Percentiles rank a stretch among this genome's conserved stretches.
These are phyloP conservation scores for Quercus tomentella DNA, from an alignment of 331 rosid species.

Conservation along the genomic window DNA sequence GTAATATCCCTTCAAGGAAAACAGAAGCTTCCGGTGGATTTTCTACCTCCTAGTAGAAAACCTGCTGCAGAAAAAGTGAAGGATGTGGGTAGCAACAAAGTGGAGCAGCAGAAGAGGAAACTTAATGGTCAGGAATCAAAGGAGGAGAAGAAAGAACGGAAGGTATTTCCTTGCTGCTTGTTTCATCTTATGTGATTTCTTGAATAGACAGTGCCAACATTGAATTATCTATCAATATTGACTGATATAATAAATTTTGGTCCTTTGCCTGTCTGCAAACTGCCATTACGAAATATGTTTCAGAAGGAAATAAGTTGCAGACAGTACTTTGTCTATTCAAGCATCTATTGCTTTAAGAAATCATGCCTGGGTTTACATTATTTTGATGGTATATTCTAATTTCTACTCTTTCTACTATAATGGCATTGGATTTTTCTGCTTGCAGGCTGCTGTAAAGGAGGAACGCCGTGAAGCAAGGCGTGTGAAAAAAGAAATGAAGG, in stretches of 20 bases:
- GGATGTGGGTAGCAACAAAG: conserved; percentile 28
- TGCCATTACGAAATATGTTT: neutral
- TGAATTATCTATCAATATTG: neutral
- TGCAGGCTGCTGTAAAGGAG: conserved; percentile 81
- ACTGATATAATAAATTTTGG: neutral
- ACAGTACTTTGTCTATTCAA: neutral
- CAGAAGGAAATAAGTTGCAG: neutral
- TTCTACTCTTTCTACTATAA: neutral
- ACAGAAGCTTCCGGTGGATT: conserved; percentile 74
- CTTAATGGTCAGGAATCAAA: conserved; percentile 71
- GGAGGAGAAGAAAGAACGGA: conserved; percentile 88
- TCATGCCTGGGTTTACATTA: neutral
- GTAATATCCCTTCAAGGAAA: conserved; percentile 72
- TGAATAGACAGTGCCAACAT: conserved; percentile 1
- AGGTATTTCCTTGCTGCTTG: conserved; percentile 42
- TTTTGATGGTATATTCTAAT: neutral
- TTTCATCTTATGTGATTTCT: neutral
- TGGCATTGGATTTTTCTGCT: neutral
- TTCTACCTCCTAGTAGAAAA: conserved; percentile 56
- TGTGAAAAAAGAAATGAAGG: conserved; percentile 73
- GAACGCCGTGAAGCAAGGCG: conserved; percentile 80
- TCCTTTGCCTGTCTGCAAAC: neutral
- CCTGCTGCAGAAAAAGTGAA: conserved; percentile 46
- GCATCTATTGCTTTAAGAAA: neutral
- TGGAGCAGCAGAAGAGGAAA: conserved; percentile 61